Base-by-base conservation (phyloP, 768 basidiomycete genomes). In the Gloeophyllum trabeum region DNA sequence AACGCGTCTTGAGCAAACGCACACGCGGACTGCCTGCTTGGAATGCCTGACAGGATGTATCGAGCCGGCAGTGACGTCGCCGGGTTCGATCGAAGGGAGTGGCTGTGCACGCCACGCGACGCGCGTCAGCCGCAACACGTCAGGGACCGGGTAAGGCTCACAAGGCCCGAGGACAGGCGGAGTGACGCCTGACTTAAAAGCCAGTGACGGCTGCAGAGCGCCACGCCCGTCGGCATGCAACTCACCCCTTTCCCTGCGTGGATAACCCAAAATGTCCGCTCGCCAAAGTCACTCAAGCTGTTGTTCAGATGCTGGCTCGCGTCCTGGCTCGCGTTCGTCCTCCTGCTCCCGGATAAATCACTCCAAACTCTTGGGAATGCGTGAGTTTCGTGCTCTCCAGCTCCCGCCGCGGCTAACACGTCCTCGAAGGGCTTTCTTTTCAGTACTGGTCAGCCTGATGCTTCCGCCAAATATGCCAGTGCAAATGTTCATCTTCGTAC, bases 391-490 rank as follows among this genome's bases (percentile, higher is more conserved):
- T 41, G 35, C 24, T 46, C 48, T 16, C 39, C 47, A 28, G 43
- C 43, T 38, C 12, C 30, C 23, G 20, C 21, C 40, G 7, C 32
- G n/a, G n/a, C n/a, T n/a, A n/a, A n/a, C n/a, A n/a, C 39, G 19
- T 44, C 39, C 25, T 44, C 39, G 19, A 38, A 69, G 66, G 4
- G 69, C 62, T 1, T 75, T 73, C 63, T 75, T 75, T 46, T 53
- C 61, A 2, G 35, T 67, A 6, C 49, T 72, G 6, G 49, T 59
- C 2, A 61, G 58, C 43, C 35, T 69, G 43, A 68, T 76, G 53
- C 45, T 73, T 1, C 73, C 75, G 4, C 69, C 75, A 3, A 63
- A 57, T 28, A 56, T 73, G 47, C 71, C 74, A 0, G 50, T 70
- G 14, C 67, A 72, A 41, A 41, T 74, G 3, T 75, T 71, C 49